These are phyloP conservation scores for Gnomoniopsis sp. DNA, from an alignment of 2,329 filamentous ascomycete genomes.

Conservation along the genomic window DNA sequence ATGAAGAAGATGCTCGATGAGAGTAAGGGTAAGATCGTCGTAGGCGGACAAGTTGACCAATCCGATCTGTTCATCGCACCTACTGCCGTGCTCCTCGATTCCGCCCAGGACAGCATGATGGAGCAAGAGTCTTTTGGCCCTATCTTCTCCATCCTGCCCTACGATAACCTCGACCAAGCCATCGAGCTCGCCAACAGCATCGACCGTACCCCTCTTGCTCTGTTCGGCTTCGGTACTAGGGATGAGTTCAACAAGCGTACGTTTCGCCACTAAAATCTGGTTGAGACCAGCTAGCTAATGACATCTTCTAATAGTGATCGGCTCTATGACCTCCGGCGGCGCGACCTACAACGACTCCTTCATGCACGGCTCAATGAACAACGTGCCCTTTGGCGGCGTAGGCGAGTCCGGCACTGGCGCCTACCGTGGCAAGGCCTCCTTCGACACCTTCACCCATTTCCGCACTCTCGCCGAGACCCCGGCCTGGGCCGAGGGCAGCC, in stretches of 20 bases:
- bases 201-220: conserved; percentile 76
- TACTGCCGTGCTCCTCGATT: conserved; percentile 82
- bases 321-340: conserved; percentile 63
- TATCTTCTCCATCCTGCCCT: conserved; percentile 78
- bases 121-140: conserved; percentile 88
- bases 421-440: conserved; percentile 74
- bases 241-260: conserved; percentile 71
- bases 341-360: conserved; percentile 58
- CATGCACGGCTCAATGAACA: conserved; percentile 57
- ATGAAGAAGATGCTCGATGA: conserved; percentile 90
- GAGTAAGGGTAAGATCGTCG: conserved; percentile 76
- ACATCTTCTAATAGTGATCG: conserved; percentile 47
- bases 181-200: conserved; percentile 78
- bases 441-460: conserved; percentile 63
- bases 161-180: conserved; percentile 78
- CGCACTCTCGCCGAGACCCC: conserved; percentile 59
- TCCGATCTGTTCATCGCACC: conserved; percentile 81
- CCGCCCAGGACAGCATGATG: conserved; percentile 72
- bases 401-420: conserved; percentile 66
- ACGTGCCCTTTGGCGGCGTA: conserved; percentile 78
- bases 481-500: conserved; percentile 62
- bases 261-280: conserved; percentile 21
- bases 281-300: neutral
- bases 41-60: conserved; percentile 82
- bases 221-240: conserved; percentile 83